Conservation (phyloP, 805 yeast genomes). For the Saccharomycopsis synnaedendra region DNA sequence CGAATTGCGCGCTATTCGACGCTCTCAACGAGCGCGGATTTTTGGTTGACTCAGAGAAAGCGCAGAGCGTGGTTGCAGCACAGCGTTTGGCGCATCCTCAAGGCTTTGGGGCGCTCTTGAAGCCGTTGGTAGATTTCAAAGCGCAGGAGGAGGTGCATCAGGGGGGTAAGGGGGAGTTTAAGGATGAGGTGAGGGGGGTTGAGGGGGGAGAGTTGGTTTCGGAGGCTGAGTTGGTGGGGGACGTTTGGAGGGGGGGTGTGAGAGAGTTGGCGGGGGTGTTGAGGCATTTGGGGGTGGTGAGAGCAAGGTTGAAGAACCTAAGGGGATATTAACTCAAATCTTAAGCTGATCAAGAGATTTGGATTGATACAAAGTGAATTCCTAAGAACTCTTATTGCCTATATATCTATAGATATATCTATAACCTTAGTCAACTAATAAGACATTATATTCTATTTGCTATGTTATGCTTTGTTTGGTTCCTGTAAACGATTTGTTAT, state of each 20-base stretch:
- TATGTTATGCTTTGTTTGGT: too few species aligned
- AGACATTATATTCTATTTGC: too few species aligned
- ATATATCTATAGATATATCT: too few species aligned
- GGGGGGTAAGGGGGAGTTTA: slow-evolving; percentile 30
- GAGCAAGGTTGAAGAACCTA: background rate
- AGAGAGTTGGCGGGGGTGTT: background rate
- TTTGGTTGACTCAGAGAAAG: background rate
- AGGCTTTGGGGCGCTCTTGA: slow-evolving; percentile 24
- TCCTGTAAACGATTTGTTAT: too few species aligned
- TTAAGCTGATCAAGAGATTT: too few species aligned
- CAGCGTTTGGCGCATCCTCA: background rate
- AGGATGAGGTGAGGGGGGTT: background rate
- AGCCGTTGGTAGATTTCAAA: slow-evolving; percentile 3
- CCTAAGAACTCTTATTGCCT: too few species aligned
- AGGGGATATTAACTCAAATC: background rate
- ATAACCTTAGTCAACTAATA: too few species aligned
- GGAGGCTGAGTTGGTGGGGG: slow-evolving; percentile 6
- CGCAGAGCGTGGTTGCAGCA: background rate
- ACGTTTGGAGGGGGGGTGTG: background rate
- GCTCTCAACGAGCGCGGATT: slow-evolving; percentile 24
- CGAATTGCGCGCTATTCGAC: slow-evolving; percentile 23
- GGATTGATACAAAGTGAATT: too few species aligned
- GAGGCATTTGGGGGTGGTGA: slow-evolving; percentile 1
- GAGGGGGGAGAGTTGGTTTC: slow-evolving; percentile 3
- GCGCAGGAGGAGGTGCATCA: background rate